Percentiles rank a stretch among this genome's conserved stretches.
These are phyloP conservation scores for Paraglomus brasilianum DNA, from an alignment of 192 early-diverging fungal species.

Conservation along the genomic window DNA sequence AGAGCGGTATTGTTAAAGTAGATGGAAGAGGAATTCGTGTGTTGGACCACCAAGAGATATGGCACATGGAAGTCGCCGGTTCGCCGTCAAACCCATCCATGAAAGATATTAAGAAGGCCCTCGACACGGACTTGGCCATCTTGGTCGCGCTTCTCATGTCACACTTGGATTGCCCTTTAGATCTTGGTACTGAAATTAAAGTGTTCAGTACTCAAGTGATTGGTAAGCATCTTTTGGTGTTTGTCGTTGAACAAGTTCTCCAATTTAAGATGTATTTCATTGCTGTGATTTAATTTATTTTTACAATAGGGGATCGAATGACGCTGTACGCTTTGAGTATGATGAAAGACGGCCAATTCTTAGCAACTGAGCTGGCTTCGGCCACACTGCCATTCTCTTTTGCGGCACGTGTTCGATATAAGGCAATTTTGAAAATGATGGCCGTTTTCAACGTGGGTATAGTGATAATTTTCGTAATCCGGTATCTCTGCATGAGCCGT, in stretches of 20 bases:
- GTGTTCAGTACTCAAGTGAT: too few species aligned
- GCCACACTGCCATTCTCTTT: slow-evolving; percentile 30
- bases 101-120: slow-evolving; percentile 23
- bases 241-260: too few species aligned
- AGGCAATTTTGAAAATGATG: slow-evolving; percentile 23
- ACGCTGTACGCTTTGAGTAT: slow-evolving; percentile 32
- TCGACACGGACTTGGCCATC: slow-evolving; percentile 23
- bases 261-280: too few species aligned
- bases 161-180: slow-evolving; percentile 26
- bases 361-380: slow-evolving; percentile 24
- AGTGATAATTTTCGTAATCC: too few species aligned
- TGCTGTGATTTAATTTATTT: slow-evolving; percentile 16
- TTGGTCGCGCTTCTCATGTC: slow-evolving; percentile 12
- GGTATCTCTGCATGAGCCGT: too few species aligned
- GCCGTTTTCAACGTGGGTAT: slow-evolving; percentile 30
- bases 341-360: slow-evolving; percentile 22
- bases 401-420: slow-evolving; percentile 6
- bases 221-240: too few species aligned
- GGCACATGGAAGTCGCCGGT: slow-evolving; percentile 28
- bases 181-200: slow-evolving; percentile 31
- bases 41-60: slow-evolving; percentile 16
- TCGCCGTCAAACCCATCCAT: slow-evolving; percentile 26
- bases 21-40: slow-evolving; percentile 14
- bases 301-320: slow-evolving; percentile 22
- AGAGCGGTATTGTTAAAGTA: slow-evolving; percentile 19